Evolutionary conservation across 129 eudicot genomes (phyloP).

Genomic region (Flaveria ramosissima): DNA sequence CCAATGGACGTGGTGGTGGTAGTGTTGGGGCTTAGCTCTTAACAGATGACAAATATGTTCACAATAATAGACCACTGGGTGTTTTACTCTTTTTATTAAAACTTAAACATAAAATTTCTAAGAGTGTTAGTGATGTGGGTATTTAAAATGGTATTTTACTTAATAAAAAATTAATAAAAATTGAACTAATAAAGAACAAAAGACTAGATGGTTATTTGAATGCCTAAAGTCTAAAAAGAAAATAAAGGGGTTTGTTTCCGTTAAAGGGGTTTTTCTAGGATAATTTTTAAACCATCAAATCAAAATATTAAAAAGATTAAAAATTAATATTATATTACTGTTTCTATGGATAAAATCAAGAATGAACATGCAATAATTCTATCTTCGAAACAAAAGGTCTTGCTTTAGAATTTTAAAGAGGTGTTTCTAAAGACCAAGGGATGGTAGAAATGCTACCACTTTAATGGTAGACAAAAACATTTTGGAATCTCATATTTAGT

Average conservation of each 20-base stretch:
- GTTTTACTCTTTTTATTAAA: too few species aligned
- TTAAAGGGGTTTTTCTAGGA: background rate
- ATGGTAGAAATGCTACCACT: background rate
- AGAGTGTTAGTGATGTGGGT: too few species aligned
- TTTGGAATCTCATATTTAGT: background rate
- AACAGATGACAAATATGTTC: too few species aligned
- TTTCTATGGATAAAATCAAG: conserved; percentile 2
- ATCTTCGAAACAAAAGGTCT: background rate
- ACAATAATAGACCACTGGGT: too few species aligned
- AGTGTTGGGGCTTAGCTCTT: too few species aligned
- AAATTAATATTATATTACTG: background rate
- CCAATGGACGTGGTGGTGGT: too few species aligned
- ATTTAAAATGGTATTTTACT: too few species aligned
- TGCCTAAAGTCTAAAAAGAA: background rate
- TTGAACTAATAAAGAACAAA: background rate
- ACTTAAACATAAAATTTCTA: too few species aligned
- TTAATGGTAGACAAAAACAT: background rate
- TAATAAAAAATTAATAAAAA: background rate
- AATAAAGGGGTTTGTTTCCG: background rate
- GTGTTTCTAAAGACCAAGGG: background rate
- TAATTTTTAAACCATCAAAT: background rate
- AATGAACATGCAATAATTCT: background rate
- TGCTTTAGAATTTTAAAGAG: background rate
- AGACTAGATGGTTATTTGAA: background rate
- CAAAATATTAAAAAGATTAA: background rate